These are phyloP conservation scores for Hypoxylon intermedium DNA, from an alignment of 495 filamentous ascomycete genomes.

Conservation along the genomic window DNA sequence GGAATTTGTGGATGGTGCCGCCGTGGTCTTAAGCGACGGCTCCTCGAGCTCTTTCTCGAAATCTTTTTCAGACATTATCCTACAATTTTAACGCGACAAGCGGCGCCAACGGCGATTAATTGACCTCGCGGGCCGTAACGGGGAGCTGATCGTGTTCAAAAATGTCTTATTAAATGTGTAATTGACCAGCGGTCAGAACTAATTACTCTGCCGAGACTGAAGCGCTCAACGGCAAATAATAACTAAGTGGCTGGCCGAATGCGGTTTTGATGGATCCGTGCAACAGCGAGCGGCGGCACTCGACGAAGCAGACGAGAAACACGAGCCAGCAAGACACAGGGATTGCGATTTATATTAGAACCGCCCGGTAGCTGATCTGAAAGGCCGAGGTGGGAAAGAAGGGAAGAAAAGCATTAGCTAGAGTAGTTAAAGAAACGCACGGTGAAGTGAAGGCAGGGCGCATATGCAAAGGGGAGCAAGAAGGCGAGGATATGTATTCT, in stretches of 20 bases:
- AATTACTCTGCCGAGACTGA: neutral
- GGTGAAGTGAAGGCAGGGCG: neutral
- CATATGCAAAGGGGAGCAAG: neutral
- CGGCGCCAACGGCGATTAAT: neutral
- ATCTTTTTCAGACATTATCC: conserved; percentile 31
- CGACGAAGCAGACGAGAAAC: neutral
- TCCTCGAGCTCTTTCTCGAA: conserved; percentile 20
- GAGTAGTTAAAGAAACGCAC: neutral
- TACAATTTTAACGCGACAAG: neutral
- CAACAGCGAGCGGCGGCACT: conserved; percentile 2
- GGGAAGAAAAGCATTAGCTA: neutral
- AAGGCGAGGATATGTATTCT: conserved; percentile 8
- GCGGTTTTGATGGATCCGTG: conserved; percentile 5
- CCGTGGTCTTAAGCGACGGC: conserved; percentile 24
- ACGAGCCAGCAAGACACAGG: neutral
- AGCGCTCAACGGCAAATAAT: neutral
- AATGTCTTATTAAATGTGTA: neutral
- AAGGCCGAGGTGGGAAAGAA: neutral
- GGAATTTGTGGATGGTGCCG: conserved; percentile 48
- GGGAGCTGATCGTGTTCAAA: neutral
- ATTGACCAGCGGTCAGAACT: neutral
- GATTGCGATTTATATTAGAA: conserved; percentile 3
- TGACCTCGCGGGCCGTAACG: neutral
- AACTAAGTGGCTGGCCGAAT: neutral
- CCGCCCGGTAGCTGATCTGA: neutral